Conservation (phyloP, 108 stramenopile species). For the Fistulifera pelliculosa region DNA sequence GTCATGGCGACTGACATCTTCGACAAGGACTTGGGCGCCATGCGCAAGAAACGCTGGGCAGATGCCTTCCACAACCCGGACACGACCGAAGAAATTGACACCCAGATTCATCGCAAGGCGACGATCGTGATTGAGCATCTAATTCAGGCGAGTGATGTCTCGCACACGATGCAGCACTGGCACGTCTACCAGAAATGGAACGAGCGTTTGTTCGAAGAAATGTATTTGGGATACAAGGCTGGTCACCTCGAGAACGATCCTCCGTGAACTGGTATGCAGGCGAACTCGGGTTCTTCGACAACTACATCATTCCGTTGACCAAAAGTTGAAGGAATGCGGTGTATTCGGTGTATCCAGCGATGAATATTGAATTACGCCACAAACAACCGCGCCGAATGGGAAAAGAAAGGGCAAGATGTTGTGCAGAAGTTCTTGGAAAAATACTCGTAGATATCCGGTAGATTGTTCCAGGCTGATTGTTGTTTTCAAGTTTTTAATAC, state of each 20-base stretch:
- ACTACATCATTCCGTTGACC: conserved; percentile 34
- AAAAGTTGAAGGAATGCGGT: conserved; percentile 34
- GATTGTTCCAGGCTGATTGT: too few relatives aligned
- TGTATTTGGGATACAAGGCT: too few relatives aligned
- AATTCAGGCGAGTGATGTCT: too few relatives aligned
- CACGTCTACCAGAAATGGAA: too few relatives aligned
- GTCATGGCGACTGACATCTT: conserved; percentile 17
- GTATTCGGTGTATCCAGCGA: conserved; percentile 28
- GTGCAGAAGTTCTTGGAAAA: conserved; percentile 7
- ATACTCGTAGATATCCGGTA: too few relatives aligned
- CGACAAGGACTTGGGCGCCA: conserved; percentile 13
- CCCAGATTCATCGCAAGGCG: too few relatives aligned
- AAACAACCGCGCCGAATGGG: conserved; percentile 10
- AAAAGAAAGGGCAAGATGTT: conserved; percentile 4
- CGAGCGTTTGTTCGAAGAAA: too few relatives aligned
- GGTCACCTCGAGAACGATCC: not conserved
- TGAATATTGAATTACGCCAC: conserved; percentile 12
- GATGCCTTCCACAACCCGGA: conserved; percentile 10
- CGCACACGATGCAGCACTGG: too few relatives aligned
- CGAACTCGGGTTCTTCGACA: conserved; percentile 21
- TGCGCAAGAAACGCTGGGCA: conserved; percentile 20
- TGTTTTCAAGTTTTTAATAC: too few relatives aligned
- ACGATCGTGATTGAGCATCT: too few relatives aligned
- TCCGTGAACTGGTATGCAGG: conserved; percentile 8
- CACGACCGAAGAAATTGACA: too few relatives aligned